Percentiles rank a stretch among this genome's conserved stretches.
Conservation (phyloP, 2,329 filamentous ascomycete species). For the Reticulascus tulasneorum region DNA sequence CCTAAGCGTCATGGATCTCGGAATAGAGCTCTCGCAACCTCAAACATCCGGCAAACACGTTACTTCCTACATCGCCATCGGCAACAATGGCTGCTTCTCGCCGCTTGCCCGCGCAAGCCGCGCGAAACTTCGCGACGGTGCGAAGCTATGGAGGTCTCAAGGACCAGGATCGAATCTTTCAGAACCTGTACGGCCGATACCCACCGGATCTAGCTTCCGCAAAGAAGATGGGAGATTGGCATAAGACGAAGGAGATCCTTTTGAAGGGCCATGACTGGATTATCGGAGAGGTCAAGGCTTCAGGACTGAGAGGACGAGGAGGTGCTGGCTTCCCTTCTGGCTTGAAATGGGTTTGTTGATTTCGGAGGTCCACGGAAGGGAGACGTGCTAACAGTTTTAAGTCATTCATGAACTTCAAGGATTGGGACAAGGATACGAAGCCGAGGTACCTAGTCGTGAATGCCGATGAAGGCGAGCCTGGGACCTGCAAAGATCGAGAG, state of each 20-base stretch:
- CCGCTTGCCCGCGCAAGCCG: conserved; percentile 19
- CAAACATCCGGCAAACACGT: conserved; percentile 23
- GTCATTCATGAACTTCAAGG: conserved; percentile 99
- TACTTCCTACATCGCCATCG: conserved; percentile 19
- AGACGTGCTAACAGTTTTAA: conserved; percentile 28
- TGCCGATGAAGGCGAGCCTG: conserved; percentile 96
- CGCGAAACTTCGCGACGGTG: conserved; percentile 65
- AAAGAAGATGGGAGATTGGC: conserved; percentile 98
- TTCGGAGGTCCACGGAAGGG: conserved; percentile 7
- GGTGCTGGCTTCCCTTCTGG: conserved; percentile 97
- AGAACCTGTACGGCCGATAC: conserved; percentile 94
- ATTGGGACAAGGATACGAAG: conserved; percentile 96
- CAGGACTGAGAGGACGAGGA: conserved; percentile 89
- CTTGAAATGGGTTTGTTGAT: conserved; percentile 79
- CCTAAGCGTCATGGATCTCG: conserved; percentile 13
- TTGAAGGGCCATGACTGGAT: conserved; percentile 98
- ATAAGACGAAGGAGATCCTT: conserved; percentile 98
- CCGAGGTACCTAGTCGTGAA: conserved; percentile 97
- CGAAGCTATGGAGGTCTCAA: conserved; percentile 79
- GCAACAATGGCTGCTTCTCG: conserved; percentile 41
- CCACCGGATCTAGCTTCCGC: conserved; percentile 88
- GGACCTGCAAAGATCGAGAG: conserved; percentile 98
- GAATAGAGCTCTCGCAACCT: conserved; percentile 17
- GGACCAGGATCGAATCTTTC: conserved; percentile 98
- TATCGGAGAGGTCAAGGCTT: conserved; percentile 95